Conservation (phyloP, 2,329 filamentous ascomycete species). For the Bipolaris gigantea region DNA sequence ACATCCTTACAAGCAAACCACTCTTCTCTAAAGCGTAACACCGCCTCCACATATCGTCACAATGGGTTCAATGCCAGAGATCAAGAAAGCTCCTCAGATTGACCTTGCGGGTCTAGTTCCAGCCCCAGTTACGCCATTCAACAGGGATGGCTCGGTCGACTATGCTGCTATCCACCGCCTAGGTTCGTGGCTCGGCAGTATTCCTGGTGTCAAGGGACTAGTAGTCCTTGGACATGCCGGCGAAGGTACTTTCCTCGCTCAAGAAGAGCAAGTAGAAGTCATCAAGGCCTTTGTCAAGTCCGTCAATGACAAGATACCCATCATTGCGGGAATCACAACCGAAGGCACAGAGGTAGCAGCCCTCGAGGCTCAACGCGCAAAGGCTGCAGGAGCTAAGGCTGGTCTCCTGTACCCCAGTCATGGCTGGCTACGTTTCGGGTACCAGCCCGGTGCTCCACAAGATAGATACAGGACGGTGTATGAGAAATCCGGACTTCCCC, state of each 20-base stretch:
- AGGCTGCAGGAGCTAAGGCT: conserved; percentile 55
- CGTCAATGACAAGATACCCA: conserved; percentile 54
- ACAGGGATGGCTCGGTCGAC: conserved; percentile 52
- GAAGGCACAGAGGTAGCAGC: conserved; percentile 58
- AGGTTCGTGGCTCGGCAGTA: conserved; percentile 57
- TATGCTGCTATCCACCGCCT: conserved; percentile 57
- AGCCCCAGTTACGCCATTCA: conserved; percentile 58
- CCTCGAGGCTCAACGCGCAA: conserved; percentile 55
- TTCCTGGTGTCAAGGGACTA: conserved; percentile 55
- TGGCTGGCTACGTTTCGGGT: conserved; percentile 60
- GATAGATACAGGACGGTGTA: conserved; percentile 56
- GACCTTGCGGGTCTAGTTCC: conserved; percentile 56
- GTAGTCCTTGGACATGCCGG: conserved; percentile 59
- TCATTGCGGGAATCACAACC: conserved; percentile 58
- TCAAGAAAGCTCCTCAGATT: conserved; percentile 34
- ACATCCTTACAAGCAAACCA: not conserved
- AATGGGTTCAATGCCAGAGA: conserved; percentile 33
- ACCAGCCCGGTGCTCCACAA: conserved; percentile 56
- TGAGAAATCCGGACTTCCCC: conserved; percentile 53
- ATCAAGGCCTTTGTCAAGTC: conserved; percentile 58
- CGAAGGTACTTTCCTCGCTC: conserved; percentile 58
- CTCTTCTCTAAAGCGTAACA: not conserved
- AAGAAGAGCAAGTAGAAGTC: conserved; percentile 53
- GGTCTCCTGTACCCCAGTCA: conserved; percentile 58
- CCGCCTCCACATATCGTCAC: not conserved